These are phyloP conservation scores for Kwoniella sp. DNA, from an alignment of 768 basidiomycete genomes.

Conservation along the genomic window DNA sequence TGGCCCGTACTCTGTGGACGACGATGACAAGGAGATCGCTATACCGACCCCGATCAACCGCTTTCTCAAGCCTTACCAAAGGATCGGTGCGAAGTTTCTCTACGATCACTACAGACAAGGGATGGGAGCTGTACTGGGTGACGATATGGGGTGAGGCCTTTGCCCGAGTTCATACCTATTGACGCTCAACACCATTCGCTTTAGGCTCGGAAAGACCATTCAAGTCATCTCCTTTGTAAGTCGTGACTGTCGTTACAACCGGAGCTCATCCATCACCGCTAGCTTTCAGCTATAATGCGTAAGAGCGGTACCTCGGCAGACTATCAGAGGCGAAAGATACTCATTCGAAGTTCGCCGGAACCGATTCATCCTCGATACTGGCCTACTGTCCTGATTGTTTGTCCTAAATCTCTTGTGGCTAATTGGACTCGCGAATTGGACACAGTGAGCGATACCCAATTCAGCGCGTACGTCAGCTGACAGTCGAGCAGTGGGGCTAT, in stretches of 20 bases:
- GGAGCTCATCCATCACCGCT: slow-evolving; percentile 58
- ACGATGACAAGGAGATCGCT: slow-evolving; percentile 15
- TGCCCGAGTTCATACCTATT: background rate
- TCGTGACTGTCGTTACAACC: background rate
- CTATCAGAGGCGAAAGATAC: slow-evolving; percentile 60
- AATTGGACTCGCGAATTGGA: slow-evolving; percentile 80
- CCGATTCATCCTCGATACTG: slow-evolving; percentile 28
- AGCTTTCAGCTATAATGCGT: slow-evolving; percentile 82
- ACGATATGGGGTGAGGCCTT: slow-evolving; percentile 81
- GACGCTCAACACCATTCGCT: background rate
- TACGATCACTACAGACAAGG: slow-evolving; percentile 65
- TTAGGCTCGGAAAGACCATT: slow-evolving; percentile 75
- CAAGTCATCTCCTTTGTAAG: slow-evolving; percentile 56
- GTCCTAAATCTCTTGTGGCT: slow-evolving; percentile 67
- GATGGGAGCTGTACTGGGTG: slow-evolving; percentile 78
- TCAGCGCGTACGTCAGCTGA: slow-evolving; percentile 1
- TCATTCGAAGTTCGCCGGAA: slow-evolving; percentile 57
- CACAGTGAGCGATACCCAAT: slow-evolving; percentile 57
- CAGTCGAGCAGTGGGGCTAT: slow-evolving; percentile 72
- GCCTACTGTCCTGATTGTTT: slow-evolving; percentile 63
- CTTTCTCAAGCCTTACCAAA: slow-evolving; percentile 84
- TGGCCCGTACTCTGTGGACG: slow-evolving; percentile 28
- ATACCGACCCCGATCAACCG: slow-evolving; percentile 62
- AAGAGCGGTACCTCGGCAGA: slow-evolving; percentile 68
- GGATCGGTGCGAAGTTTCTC: slow-evolving; percentile 78